phyloP scores from a whole-genome alignment of 2,329 filamentous ascomycete species.

The Venturia oleaginea region DNA sequence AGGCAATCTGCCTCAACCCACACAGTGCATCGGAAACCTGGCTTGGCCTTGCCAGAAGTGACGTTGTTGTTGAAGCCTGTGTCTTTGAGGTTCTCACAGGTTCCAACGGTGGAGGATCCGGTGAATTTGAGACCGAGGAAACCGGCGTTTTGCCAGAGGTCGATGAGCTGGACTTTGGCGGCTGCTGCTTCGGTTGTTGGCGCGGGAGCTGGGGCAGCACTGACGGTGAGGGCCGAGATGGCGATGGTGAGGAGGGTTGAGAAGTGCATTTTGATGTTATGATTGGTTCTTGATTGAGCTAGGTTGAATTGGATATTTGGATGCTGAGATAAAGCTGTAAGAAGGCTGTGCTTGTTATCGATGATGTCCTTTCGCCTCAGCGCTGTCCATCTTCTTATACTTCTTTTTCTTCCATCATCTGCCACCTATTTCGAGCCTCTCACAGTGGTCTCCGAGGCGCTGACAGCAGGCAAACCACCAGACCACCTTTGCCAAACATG shows the following conservation, averaged over 20 bases:
- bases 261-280: constrained; percentile 9
- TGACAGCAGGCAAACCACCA: not conserved
- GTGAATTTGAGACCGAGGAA: constrained; percentile 15
- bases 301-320: not conserved
- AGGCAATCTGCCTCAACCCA: constrained; percentile 11
- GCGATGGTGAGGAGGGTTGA: constrained; percentile 9
- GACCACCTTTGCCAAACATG: not conserved
- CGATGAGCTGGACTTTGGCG: constrained; percentile 1
- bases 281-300: not conserved
- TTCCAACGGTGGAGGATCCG: constrained; percentile 8
- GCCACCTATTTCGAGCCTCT: not conserved
- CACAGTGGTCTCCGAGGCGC: not conserved
- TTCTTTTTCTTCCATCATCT: not conserved
- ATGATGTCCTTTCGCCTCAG: not conserved
- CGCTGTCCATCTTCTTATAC: not conserved
- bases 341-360: not conserved
- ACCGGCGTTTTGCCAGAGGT: constrained; percentile 11
- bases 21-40: constrained; percentile 12
- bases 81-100: constrained; percentile 6
- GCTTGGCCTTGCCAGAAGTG: constrained; percentile 9
- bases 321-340: not conserved
- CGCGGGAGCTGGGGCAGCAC: not conserved
- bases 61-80: constrained; percentile 11
- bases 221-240: constrained; percentile 4
- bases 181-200: not conserved